phyloP scores from a whole-genome alignment of 768 basidiomycete genomes.

The Leucosporidium scottii region DNA sequence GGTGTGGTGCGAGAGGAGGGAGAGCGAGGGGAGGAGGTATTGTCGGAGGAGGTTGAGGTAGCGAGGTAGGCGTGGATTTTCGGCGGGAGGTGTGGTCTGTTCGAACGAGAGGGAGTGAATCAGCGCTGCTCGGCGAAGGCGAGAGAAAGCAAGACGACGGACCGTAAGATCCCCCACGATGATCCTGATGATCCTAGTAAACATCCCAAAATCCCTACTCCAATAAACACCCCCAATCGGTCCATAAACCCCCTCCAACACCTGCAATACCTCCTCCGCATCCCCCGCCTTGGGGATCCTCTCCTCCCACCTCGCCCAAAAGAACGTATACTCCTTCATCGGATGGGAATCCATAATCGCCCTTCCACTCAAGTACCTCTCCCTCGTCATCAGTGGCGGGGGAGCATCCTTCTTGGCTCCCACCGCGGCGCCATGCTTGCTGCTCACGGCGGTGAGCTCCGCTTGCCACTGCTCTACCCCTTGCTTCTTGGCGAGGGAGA shows the following conservation, averaged over 20 bases:
- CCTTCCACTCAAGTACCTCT: not conserved
- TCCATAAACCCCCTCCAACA: constrained; percentile 3
- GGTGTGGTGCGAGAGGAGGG: constrained; percentile 75
- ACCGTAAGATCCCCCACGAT: constrained; percentile 9
- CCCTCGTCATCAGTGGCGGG: not conserved
- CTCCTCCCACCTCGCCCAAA: constrained; percentile 34
- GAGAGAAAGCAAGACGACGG: constrained; percentile 1
- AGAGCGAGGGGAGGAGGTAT: constrained; percentile 77
- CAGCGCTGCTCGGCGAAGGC: not conserved
- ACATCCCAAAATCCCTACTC: constrained; percentile 13
- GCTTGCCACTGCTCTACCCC: not conserved
- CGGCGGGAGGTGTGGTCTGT: constrained; percentile 7
- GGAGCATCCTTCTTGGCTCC: constrained; percentile 36
- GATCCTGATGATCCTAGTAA: constrained; percentile 17
- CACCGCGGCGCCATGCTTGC: not conserved
- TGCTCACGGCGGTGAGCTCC: constrained; percentile 14
- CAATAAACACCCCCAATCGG: too few relatives aligned
- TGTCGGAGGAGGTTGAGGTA: constrained; percentile 76
- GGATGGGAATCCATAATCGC: constrained; percentile 7
- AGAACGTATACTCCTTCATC: constrained; percentile 28
- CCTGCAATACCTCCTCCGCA: constrained; percentile 9
- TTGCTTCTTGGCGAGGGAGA: constrained; percentile 4
- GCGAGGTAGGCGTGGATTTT: constrained; percentile 9
- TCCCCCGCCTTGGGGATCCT: constrained; percentile 18
- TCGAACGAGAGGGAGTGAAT: not conserved